phyloP scores from a whole-genome alignment of 202 grass and related monocot genomes.

The Carex arenaria region DNA sequence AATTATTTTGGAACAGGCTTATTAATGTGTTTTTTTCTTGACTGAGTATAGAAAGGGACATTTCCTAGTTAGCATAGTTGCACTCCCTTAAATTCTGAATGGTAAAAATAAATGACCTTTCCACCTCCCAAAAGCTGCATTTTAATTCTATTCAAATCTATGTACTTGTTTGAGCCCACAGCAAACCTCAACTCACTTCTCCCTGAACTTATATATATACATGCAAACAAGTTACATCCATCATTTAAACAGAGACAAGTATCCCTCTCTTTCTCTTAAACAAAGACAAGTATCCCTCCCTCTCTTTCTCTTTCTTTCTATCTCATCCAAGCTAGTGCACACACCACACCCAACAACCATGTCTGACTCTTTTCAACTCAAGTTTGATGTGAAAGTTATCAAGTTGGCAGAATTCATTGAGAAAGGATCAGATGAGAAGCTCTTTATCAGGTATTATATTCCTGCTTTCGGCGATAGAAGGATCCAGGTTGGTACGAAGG shows the following conservation, averaged over 20 bases:
- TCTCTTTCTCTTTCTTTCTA: too few species aligned
- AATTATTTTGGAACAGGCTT: not conserved
- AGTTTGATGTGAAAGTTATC: constrained; percentile 13
- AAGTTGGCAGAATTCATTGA: not conserved
- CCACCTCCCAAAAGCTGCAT: not conserved
- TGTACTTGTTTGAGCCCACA: constrained; percentile 8
- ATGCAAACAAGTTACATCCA: too few species aligned
- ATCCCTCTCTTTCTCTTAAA: too few species aligned
- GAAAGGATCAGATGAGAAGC: constrained; percentile 1
- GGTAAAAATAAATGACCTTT: constrained; percentile 11
- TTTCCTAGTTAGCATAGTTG: not conserved
- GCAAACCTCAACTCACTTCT: not conserved
- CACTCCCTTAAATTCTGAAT: not conserved
- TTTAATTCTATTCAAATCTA: not conserved
- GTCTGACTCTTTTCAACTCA: not conserved
- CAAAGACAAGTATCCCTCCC: too few species aligned
- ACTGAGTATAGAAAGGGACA: not conserved
- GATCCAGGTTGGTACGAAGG: constrained; percentile 4
- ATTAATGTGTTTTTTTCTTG: not conserved
- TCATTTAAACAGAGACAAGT: too few species aligned
- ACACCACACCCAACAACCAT: not conserved
- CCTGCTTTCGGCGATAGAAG: not conserved
- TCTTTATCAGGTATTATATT: constrained; percentile 19
- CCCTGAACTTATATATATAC: not conserved
- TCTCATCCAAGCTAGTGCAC: not conserved